These are phyloP conservation scores for Linnemannia elongata DNA, from an alignment of 192 early-diverging fungal genomes.

Conservation along the genomic window DNA sequence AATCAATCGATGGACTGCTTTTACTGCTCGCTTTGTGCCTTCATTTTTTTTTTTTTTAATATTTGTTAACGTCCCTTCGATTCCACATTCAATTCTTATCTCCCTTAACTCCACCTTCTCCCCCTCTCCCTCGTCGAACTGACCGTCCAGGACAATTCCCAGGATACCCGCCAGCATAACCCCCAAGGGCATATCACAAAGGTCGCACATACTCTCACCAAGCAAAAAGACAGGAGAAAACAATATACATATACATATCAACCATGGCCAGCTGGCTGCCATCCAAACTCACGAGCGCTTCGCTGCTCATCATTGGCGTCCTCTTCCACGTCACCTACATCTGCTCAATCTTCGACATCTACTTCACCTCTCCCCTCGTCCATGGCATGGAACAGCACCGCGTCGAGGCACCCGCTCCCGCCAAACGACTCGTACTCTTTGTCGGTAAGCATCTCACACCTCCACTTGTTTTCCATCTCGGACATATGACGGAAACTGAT, in stretches of 20 bases:
- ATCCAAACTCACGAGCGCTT: slow-evolving; percentile 52
- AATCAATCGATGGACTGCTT: neutral
- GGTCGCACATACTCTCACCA: neutral
- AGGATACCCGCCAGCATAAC: neutral
- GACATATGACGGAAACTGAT: neutral
- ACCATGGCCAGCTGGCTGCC: slow-evolving; percentile 46
- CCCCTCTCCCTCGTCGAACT: neutral
- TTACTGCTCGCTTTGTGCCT: neutral
- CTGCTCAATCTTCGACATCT: slow-evolving; percentile 96
- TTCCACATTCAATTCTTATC: neutral
- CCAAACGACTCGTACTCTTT: slow-evolving; percentile 88
- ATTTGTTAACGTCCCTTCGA: neutral
- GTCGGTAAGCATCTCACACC: slow-evolving; percentile 67
- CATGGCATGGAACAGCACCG: slow-evolving; percentile 95
- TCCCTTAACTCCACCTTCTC: slow-evolving; percentile 4
- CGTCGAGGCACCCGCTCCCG: slow-evolving; percentile 79
- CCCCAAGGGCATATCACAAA: neutral
- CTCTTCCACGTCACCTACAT: slow-evolving; percentile 94
- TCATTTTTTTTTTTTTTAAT: neutral
- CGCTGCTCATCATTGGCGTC: slow-evolving; percentile 84
- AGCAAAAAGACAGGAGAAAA: neutral
- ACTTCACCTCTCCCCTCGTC: slow-evolving; percentile 97
- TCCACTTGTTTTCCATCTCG: neutral
- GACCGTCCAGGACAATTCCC: neutral
- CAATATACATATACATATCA: too few relatives aligned